Conservation (phyloP, 192 early-diverging fungal genomes). For the Coemansia sp. region DNA sequence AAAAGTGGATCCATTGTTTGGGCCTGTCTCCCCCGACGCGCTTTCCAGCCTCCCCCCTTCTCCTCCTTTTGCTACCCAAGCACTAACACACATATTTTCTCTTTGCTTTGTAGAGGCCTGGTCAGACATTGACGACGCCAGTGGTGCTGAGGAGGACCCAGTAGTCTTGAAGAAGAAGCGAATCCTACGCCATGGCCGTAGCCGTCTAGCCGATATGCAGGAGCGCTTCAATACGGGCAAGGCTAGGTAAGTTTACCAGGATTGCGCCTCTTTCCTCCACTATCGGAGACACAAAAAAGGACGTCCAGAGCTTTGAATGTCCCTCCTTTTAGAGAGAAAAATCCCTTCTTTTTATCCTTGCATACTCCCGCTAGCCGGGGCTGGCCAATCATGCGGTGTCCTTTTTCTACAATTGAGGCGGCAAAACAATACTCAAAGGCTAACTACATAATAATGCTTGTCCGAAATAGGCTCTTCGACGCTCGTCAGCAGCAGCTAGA, state of each 20-base stretch:
- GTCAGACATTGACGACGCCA: slow-evolving; percentile 52
- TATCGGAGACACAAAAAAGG: slow-evolving; percentile 1
- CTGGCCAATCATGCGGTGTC: not conserved
- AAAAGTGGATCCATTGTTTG: slow-evolving; percentile 5
- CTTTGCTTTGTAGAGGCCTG: slow-evolving; percentile 36
- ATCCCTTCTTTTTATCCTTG: not conserved
- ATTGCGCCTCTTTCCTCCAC: not conserved
- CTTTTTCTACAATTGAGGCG: not conserved
- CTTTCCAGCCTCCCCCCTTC: slow-evolving; percentile 1
- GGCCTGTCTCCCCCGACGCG: not conserved
- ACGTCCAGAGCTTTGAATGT: slow-evolving; percentile 2
- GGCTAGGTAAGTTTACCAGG: slow-evolving; percentile 25
- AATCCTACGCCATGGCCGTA: slow-evolving; percentile 46
- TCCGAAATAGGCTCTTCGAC: slow-evolving; percentile 32
- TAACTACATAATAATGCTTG: not conserved
- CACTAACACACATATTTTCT: not conserved
- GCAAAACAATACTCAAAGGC: not conserved
- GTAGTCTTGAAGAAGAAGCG: slow-evolving; percentile 39
- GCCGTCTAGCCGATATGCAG: slow-evolving; percentile 36
- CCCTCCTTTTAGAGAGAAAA: not conserved
- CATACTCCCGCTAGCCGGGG: slow-evolving; percentile 2
- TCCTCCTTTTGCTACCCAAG: not conserved
- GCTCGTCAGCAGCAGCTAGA: slow-evolving; percentile 45
- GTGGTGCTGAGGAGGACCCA: slow-evolving; percentile 27
- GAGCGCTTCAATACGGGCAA: slow-evolving; percentile 42